Percentiles rank a stretch among this genome's conserved stretches.
Conservation (phyloP, 1,284 basidiomycete species). For the Abortiporus biennis region DNA sequence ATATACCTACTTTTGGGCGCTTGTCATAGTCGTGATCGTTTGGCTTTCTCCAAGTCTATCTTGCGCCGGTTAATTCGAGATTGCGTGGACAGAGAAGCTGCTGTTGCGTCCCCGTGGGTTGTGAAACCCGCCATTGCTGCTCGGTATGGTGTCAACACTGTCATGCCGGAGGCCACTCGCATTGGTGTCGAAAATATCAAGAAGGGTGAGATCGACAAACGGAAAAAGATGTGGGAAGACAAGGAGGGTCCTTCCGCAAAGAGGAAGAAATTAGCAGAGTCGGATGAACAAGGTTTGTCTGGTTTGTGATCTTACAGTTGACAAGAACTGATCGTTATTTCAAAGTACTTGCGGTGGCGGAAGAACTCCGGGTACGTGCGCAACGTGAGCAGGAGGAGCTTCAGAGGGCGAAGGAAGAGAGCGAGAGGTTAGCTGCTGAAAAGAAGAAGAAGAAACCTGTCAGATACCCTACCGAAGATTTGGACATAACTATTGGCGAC, state of each 20-base stretch:
- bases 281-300: background rate
- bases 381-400: slow-evolving; percentile 61
- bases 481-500: slow-evolving; percentile 71
- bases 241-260: slow-evolving; percentile 73
- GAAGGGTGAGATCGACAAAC: slow-evolving; percentile 84
- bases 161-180: slow-evolving; percentile 83
- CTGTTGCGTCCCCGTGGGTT: slow-evolving; percentile 91
- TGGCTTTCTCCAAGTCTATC: slow-evolving; percentile 94
- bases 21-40: slow-evolving; percentile 75
- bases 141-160: slow-evolving; percentile 76
- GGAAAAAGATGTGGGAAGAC: slow-evolving; percentile 84
- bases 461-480: slow-evolving; percentile 81
- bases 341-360: slow-evolving; percentile 30
- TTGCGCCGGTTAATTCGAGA: slow-evolving; percentile 94
- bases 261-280: slow-evolving; percentile 63
- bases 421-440: slow-evolving; percentile 62
- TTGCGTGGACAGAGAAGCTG: slow-evolving; percentile 85
- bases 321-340: slow-evolving; percentile 17
- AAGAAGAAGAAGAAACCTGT: slow-evolving; percentile 87
- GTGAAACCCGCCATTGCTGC: slow-evolving; percentile 83
- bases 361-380: slow-evolving; percentile 63
- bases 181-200: slow-evolving; percentile 75
- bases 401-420: slow-evolving; percentile 62
- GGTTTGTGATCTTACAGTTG: background rate
- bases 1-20: background rate